phyloP scores from a whole-genome alignment of 2,329 filamentous ascomycete genomes.

The Cladosporium colombiae region DNA sequence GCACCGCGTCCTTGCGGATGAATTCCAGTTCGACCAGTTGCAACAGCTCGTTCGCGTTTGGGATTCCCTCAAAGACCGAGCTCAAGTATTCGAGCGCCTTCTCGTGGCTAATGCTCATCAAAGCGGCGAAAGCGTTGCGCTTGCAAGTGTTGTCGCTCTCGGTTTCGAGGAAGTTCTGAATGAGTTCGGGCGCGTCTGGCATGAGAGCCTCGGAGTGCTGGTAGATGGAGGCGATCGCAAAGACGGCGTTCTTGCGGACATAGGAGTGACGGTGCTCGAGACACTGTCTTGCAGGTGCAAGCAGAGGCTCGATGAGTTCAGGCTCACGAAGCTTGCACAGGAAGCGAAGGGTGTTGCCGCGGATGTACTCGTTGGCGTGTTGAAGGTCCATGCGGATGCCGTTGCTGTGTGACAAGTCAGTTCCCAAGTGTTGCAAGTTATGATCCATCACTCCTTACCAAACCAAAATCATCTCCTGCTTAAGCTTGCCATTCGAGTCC shows the following conservation, averaged over 20 bases:
- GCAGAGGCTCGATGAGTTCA: constrained; percentile 91
- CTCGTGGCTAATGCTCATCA: constrained; percentile 89
- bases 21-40: constrained; percentile 95
- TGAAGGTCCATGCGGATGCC: constrained; percentile 97
- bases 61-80: constrained; percentile 86
- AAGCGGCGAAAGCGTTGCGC: constrained; percentile 91
- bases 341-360: constrained; percentile 97
- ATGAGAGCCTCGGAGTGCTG: constrained; percentile 88
- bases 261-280: constrained; percentile 96
- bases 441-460: constrained; percentile 63
- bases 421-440: neutral
- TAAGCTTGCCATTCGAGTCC: constrained; percentile 87
- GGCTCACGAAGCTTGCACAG: constrained; percentile 93
- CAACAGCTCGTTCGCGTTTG: constrained; percentile 89
- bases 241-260: constrained; percentile 97
- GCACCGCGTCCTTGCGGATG: constrained; percentile 94
- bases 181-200: constrained; percentile 90
- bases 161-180: constrained; percentile 82
- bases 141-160: constrained; percentile 97
- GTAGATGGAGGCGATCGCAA: constrained; percentile 89
- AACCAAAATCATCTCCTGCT: constrained; percentile 99
- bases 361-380: constrained; percentile 96
- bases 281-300: constrained; percentile 88
- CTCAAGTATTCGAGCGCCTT: constrained; percentile 87
- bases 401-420: constrained; percentile 62